These are phyloP conservation scores for Jatropha curcas DNA, from an alignment of 345 rosid species.

Conservation along the genomic window DNA sequence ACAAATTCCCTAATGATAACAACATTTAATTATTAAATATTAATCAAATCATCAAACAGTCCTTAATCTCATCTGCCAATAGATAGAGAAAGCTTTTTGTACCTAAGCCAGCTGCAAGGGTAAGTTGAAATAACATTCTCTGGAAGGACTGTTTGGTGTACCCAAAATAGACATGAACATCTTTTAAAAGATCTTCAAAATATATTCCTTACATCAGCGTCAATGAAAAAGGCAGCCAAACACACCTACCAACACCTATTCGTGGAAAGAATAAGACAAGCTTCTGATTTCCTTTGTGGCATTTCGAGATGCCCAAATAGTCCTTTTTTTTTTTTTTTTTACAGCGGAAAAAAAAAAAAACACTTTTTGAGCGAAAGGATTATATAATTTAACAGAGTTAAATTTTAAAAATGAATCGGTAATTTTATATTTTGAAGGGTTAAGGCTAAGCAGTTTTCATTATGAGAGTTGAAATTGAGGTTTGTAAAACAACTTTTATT, in stretches of 20 bases:
- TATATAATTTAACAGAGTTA: no score
- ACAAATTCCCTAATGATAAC: not conserved
- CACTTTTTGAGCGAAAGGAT: not conserved
- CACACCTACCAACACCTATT: conserved; percentile 6
- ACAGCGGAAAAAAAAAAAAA: not conserved
- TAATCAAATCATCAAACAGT: no score
- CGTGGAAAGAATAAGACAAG: conserved; percentile 21
- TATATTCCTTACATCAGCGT: not conserved
- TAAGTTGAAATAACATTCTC: not conserved
- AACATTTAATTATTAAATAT: no score
- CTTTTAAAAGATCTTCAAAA: not conserved
- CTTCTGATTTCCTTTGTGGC: conserved; percentile 25
- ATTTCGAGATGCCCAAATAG: not conserved
- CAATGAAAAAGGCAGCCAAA: conserved; percentile 27
- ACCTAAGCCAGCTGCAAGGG: no score
- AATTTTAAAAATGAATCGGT: no score
- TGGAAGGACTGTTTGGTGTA: not conserved
- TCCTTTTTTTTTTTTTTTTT: not conserved
- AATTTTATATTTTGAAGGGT: not conserved
- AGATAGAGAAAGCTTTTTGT: no score
- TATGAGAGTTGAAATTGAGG: not conserved
- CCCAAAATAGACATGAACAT: not conserved
- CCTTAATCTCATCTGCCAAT: no score
- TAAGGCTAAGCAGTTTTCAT: no score
- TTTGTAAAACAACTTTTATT: no score